Evolutionary conservation across 2,329 filamentous ascomycete species (phyloP).

Genomic region (Botryosphaeria dothidea): DNA sequence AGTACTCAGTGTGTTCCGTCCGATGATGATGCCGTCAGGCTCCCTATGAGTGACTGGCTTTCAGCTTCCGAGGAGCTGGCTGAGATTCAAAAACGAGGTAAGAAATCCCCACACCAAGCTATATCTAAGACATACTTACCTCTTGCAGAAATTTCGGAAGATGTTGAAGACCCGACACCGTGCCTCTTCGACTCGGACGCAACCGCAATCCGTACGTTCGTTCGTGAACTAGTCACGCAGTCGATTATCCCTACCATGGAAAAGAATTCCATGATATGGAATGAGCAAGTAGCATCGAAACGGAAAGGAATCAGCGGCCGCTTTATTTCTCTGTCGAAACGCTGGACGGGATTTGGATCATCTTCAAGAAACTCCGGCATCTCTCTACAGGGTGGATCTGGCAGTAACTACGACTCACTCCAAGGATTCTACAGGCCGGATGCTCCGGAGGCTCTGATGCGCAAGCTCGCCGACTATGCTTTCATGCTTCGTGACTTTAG

Average conservation of each 20-base stretch:
- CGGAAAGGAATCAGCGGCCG: constrained; percentile 85
- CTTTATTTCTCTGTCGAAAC: constrained; percentile 92
- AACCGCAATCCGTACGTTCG: constrained; percentile 81
- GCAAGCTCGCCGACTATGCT: constrained; percentile 89
- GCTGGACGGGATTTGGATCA: constrained; percentile 80
- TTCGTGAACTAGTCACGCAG: constrained; percentile 93
- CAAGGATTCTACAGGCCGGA: constrained; percentile 83
- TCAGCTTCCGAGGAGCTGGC: constrained; percentile 82
- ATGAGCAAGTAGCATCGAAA: constrained; percentile 92
- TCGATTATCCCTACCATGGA: constrained; percentile 97
- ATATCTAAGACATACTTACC: background rate
- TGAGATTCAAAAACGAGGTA: constrained; percentile 67
- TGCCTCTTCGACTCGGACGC: constrained; percentile 93
- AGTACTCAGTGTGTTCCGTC: constrained; percentile 83
- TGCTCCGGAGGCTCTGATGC: constrained; percentile 83
- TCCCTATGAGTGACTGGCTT: constrained; percentile 86
- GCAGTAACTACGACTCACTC: constrained; percentile 74
- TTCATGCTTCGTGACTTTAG: constrained; percentile 98
- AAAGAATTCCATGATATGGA: constrained; percentile 86
- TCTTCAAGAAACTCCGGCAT: constrained; percentile 60
- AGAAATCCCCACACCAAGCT: constrained; percentile 16
- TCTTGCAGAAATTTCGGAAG: constrained; percentile 61
- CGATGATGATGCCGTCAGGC: constrained; percentile 83
- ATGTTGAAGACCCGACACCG: constrained; percentile 69
- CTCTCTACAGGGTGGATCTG: constrained; percentile 44